Evolutionary conservation across 495 filamentous ascomycete genomes (phyloP).

Genomic region (Aspergillus coremiiformis): DNA sequence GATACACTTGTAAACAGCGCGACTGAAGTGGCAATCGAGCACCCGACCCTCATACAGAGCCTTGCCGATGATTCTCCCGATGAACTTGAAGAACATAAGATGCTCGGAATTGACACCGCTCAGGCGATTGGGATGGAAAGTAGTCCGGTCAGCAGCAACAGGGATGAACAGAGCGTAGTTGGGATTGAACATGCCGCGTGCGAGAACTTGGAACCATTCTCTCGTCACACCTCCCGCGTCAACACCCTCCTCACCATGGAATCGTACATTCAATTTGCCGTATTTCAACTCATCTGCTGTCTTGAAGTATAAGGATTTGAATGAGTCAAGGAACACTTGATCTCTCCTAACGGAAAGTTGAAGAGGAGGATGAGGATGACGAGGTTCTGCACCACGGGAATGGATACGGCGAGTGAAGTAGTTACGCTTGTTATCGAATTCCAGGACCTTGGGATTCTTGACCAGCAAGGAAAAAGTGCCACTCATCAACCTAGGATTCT

Average conservation of each 20-base stretch:
- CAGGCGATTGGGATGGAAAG: conserved; percentile 93
- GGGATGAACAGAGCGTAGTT: conserved; percentile 95
- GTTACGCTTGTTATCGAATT: conserved; percentile 99
- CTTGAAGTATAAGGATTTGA: conserved; percentile 94
- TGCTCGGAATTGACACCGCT: conserved; percentile 94
- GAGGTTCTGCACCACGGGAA: conserved; percentile 56
- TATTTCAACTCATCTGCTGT: conserved; percentile 92
- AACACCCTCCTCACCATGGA: conserved; percentile 95
- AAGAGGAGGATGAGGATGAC: conserved; percentile 64
- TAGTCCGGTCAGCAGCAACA: conserved; percentile 95
- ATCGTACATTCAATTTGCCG: conserved; percentile 94
- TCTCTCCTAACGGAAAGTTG: conserved; percentile 88
- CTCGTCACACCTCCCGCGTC: conserved; percentile 96
- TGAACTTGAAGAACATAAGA: conserved; percentile 98
- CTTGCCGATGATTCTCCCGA: conserved; percentile 96
- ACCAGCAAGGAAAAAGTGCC: conserved; percentile 91
- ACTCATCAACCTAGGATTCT: conserved; percentile 97
- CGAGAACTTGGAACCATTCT: conserved; percentile 98
- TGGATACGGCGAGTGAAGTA: conserved; percentile 95
- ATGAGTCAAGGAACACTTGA: conserved; percentile 96
- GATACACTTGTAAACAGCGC: conserved; percentile 96
- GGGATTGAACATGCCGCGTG: conserved; percentile 97
- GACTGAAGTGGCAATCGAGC: conserved; percentile 97
- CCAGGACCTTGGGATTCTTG: conserved; percentile 96
- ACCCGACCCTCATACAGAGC: conserved; percentile 94